phyloP scores from a whole-genome alignment of 148 eudicot species.

The Heliosperma pusillum region DNA sequence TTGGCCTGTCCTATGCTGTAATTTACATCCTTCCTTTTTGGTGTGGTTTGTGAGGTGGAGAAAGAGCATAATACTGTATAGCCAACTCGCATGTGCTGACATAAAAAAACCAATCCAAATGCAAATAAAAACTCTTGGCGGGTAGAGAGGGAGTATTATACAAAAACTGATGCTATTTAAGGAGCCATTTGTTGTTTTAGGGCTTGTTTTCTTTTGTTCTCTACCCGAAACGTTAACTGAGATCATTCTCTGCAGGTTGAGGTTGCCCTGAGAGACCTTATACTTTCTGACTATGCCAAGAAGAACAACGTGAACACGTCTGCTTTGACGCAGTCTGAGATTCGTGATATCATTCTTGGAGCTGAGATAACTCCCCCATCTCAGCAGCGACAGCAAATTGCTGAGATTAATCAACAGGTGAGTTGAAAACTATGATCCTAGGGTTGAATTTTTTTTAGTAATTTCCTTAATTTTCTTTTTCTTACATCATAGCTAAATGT shows the following conservation, averaged over 20 bases:
- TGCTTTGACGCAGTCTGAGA: constrained; percentile 92
- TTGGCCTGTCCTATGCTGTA: too few species aligned
- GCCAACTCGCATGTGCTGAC: too few species aligned
- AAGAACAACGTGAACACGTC: constrained; percentile 98
- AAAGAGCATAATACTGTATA: too few species aligned
- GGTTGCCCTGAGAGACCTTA: constrained; percentile 94
- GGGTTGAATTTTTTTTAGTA: background rate
- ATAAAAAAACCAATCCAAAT: too few species aligned
- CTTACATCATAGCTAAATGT: constrained; percentile 8
- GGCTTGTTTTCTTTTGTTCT: background rate
- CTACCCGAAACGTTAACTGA: background rate
- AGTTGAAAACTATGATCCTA: background rate
- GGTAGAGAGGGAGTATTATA: too few species aligned
- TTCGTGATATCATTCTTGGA: constrained; percentile 96
- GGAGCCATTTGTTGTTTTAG: background rate
- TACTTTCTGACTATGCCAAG: constrained; percentile 95
- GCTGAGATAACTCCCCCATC: constrained; percentile 98
- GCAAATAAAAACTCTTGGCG: too few species aligned
- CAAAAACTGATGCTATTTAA: too few species aligned
- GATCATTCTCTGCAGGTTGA: constrained; percentile 64
- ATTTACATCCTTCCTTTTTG: too few species aligned
- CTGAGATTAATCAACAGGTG: constrained; percentile 92
- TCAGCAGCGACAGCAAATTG: constrained; percentile 96
- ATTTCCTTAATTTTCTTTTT: too few species aligned
- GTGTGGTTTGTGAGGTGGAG: too few species aligned